Evolutionary conservation across 352 stramenopile genomes (phyloP), one percentile per base, ranked within the genome.

Genomic region (Phytophthora syringae): DNA sequence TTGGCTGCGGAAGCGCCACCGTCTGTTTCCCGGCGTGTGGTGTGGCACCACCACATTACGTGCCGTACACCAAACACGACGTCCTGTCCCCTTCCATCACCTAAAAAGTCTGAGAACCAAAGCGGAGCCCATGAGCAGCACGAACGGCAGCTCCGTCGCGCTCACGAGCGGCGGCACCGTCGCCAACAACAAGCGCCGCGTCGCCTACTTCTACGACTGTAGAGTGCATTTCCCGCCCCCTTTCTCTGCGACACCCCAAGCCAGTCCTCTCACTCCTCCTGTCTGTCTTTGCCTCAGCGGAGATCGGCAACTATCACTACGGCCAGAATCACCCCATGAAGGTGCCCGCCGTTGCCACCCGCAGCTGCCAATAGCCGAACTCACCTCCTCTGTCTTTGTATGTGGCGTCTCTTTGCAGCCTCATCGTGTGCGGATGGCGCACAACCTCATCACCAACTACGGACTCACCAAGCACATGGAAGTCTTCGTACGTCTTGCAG

Each of bases 371-470:
- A 42, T 42, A 42, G 10, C 0, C 0, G 0, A 20, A 21, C 5
- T 58, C 22, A 32, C 21, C 10, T 44, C 2, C 60, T 18, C 7
- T 13, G n/a, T 37, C 5, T 37, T 7, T 37, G 7, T 36, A 2
- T 45, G 5, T 32, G n/a, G n/a, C n/a, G n/a, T n/a, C n/a, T n/a
- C n/a, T n/a, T 52, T 64, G 36, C 59, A 97, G 90, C 98, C 98
- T 21, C 97, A 99, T 80, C 97, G 98, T 44, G 90, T 99, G 52
- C 94, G 97, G 60, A 99, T 99, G 97, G 98, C 98, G 36, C 98
- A 99, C 85, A 98, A 99, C 79, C 89, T 99, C 60, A 97, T 99
- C 55, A 95, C 99, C 18, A 99, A 99, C 74, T 99, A 99, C 77
- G 97, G 97, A 20, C 85, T 99, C 22, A 99, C 98, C 75, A 97